phyloP scores from a whole-genome alignment of 495 filamentous ascomycete species.

The Penicillium simplicissimum region DNA sequence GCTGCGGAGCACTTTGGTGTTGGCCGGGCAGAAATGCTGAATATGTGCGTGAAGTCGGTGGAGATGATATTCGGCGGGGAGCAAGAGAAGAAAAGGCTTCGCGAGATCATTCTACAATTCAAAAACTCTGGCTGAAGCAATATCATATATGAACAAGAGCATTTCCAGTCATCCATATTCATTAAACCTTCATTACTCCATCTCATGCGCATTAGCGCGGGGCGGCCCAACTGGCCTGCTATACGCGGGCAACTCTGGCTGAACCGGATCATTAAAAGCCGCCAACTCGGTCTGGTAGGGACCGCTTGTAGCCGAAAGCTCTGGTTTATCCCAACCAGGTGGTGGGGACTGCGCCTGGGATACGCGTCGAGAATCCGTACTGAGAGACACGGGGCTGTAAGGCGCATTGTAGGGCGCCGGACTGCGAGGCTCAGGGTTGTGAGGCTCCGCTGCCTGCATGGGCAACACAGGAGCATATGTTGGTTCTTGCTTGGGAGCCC shows the following conservation, averaged over 20 bases:
- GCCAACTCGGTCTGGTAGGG: no score
- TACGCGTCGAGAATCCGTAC: neutral
- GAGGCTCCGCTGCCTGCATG: neutral
- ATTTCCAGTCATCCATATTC: neutral
- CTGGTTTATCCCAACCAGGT: neutral
- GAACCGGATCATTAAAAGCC: no score
- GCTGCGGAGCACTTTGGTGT: constrained; percentile 71
- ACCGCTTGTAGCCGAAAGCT: neutral
- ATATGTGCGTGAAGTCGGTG: constrained; percentile 56
- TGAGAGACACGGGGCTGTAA: no score
- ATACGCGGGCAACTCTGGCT: neutral
- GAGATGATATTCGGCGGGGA: constrained; percentile 66
- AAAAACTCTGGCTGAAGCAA: neutral
- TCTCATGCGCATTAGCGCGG: neutral
- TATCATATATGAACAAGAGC: neutral
- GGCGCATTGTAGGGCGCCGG: no score
- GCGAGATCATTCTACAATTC: constrained; percentile 47
- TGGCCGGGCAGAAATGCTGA: constrained; percentile 52
- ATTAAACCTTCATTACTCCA: neutral
- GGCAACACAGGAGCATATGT: neutral
- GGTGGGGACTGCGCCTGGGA: neutral
- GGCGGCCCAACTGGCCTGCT: neutral
- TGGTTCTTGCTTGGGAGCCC: neutral
- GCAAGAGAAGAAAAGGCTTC: constrained; percentile 59
- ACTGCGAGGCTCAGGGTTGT: neutral